Evolutionary conservation across 495 filamentous ascomycete genomes (phyloP).

Genomic region (Lichina pygmaea): DNA sequence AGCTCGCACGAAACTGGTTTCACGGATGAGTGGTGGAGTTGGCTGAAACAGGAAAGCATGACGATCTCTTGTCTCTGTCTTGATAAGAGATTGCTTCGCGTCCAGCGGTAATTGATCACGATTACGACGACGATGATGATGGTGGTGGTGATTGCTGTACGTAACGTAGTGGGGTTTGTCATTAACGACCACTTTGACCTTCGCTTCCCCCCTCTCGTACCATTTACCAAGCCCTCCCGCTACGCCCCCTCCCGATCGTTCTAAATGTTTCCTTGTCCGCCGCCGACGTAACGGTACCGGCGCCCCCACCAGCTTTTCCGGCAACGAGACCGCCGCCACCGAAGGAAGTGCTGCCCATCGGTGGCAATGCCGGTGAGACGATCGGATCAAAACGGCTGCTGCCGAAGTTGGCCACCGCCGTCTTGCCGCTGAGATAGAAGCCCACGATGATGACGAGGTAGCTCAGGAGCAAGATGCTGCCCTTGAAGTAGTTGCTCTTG

Average conservation of each 20-base stretch:
- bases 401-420: slow-evolving; percentile 29
- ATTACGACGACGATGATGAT: too few species aligned
- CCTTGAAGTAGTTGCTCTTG: slow-evolving; percentile 86
- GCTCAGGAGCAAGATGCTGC: slow-evolving; percentile 75
- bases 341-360: too few species aligned
- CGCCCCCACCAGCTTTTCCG: too few species aligned
- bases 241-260: slow-evolving; percentile 19
- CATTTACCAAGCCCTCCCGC: slow-evolving; percentile 10
- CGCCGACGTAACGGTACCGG: neutral
- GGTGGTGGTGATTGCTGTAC: too few species aligned
- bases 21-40: too few species aligned
- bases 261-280: slow-evolving; percentile 22
- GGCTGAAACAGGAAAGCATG: too few species aligned
- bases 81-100: too few species aligned
- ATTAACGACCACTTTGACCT: neutral
- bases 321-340: neutral
- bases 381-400: slow-evolving; percentile 46
- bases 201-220: neutral
- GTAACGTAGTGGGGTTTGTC: too few species aligned
- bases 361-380: neutral
- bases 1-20: neutral
- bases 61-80: too few species aligned
- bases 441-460: slow-evolving; percentile 83
- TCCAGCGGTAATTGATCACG: too few species aligned
- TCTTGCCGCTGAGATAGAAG: slow-evolving; percentile 68